phyloP scores from a whole-genome alignment of 73 alveolate genomes.

The Stentor coeruleus region DNA sequence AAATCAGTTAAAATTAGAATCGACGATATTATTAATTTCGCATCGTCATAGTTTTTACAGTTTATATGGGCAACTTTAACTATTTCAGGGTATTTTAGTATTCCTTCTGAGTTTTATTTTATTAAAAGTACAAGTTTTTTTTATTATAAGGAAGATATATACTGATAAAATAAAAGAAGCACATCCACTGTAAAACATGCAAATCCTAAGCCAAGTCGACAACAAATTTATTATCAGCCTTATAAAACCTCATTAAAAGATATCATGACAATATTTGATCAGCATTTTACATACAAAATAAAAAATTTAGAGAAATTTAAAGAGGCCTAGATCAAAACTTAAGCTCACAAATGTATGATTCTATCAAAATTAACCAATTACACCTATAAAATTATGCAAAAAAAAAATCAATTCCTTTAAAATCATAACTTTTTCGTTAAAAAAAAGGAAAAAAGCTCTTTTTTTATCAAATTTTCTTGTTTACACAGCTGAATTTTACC shows the following conservation, averaged over 20 bases:
- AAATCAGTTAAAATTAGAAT: not conserved
- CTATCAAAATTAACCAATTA: not conserved
- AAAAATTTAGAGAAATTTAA: not conserved
- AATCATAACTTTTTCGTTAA: not conserved
- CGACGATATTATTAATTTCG: too few relatives aligned
- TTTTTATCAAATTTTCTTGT: not conserved
- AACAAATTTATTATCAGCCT: not conserved
- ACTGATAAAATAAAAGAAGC: not conserved
- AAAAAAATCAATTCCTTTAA: not conserved
- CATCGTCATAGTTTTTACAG: not conserved
- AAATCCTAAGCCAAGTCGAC: not conserved
- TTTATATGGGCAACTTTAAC: not conserved
- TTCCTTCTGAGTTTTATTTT: too few relatives aligned
- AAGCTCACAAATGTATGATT: not conserved
- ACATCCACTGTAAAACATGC: not conserved
- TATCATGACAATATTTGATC: not conserved
- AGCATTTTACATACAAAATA: not conserved
- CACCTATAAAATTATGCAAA: too few relatives aligned
- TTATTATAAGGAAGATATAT: not conserved
- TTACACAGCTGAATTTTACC: not conserved
- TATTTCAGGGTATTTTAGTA: not conserved
- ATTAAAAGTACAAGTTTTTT: not conserved
- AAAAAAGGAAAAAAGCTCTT: not conserved
- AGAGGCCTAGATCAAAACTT: not conserved
- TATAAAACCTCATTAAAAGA: not conserved